Base-by-base conservation (phyloP, 768 basidiomycete species). In the Tricholoma bakamatsutake region DNA sequence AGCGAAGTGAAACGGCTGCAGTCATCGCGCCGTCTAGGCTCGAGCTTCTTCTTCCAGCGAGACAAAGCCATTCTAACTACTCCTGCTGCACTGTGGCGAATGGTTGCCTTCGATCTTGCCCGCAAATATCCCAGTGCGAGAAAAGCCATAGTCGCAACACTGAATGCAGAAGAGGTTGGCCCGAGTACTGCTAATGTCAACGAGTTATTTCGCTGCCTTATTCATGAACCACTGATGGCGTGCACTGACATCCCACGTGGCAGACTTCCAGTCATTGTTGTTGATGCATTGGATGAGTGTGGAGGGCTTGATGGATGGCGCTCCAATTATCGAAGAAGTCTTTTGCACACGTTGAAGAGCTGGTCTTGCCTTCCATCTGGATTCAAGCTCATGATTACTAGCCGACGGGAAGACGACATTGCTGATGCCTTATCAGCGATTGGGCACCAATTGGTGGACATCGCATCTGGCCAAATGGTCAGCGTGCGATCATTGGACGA, bases 221-320 rank as follows among this genome's bases (percentile, higher is more conserved):
- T 54, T 10, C 21, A 53, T 0, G 52, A 53, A 28, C 39, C 52
- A 13, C 24, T 53, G 11, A 53, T 2, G 5, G 37, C 40, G 0
- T 43, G 52, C 15, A 33, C 4, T 0, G 40, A 53, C 30, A 46
- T 46, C 2, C 28, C 27, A 3, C 15, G 11, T 40, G 40, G 18
- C 5, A 21, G 42, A 21, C 18, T 43, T 13, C 52, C 52, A 7
- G 49, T 67, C 28, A 31, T 69, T 45, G 59, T 68, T n/a, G 57
- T 69, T 17, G 67, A 69, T 57, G 68, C 66, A 0, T 46, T 69
- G 6, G 66, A 67, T 42, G 68, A 65, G 53, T 64, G 61, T 51
- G 62, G 61, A 53, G 37, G 52, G 8, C 40, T 43, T 7, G 52
- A 53, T 12, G 42, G 52, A 6, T 30, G n/a, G 10, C 17, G 21